A percentile compares a stretch with the other conserved stretches of the same genome.
These are phyloP conservation scores for Guadua angustifolia DNA, from an alignment of 176 grass and related monocot genomes.

Conservation along the genomic window DNA sequence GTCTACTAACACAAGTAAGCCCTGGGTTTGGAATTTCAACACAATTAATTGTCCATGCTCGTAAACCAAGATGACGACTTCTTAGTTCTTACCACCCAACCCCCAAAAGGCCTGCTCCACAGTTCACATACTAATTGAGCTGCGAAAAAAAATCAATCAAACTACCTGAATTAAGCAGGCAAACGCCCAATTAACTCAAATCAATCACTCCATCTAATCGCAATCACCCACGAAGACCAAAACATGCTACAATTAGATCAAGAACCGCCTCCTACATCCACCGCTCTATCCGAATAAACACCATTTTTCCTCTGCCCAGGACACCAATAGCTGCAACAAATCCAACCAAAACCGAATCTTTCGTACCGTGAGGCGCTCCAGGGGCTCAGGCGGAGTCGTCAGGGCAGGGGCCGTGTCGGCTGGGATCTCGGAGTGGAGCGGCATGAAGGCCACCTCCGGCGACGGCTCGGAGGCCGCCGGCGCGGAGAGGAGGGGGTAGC, in stretches of 20 bases:
- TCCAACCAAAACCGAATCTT: slow-evolving; percentile 44
- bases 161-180: slow-evolving; percentile 28
- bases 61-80: background rate
- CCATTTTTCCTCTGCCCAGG: slow-evolving; percentile 5
- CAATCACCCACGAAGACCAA: slow-evolving; percentile 1
- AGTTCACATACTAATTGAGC: background rate
- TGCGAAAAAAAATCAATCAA: slow-evolving; percentile 13
- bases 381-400: slow-evolving; percentile 41
- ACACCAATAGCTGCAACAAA: slow-evolving; percentile 34
- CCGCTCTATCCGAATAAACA: slow-evolving; percentile 3
- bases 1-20: slow-evolving; percentile 4
- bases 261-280: slow-evolving; percentile 23
- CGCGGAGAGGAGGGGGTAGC: slow-evolving; percentile 68
- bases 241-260: slow-evolving; percentile 30
- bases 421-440: slow-evolving; percentile 72
- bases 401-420: slow-evolving; percentile 55
- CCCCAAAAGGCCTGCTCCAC: background rate
- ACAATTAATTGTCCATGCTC: background rate
- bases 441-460: slow-evolving; percentile 74
- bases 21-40: slow-evolving; percentile 21
- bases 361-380: slow-evolving; percentile 75
- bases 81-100: background rate
- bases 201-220: slow-evolving; percentile 8
- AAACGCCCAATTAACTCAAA: slow-evolving; percentile 37
- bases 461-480: slow-evolving; percentile 47